Conservation (phyloP, 768 basidiomycete genomes). For the Mycena capillaripes region DNA sequence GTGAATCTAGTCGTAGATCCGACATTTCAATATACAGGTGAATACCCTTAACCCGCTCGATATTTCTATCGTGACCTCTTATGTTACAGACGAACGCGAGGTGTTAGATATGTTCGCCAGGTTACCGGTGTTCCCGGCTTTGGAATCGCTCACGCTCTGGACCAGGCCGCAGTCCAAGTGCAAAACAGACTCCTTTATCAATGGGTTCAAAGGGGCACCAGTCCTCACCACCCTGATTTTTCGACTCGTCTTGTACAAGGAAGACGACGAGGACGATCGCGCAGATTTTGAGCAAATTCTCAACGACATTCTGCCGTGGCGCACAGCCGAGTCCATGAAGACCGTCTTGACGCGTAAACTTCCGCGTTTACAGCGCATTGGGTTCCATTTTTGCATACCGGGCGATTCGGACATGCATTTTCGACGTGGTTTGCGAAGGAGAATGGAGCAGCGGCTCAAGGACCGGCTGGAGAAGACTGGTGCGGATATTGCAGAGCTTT, state of each 20-base stretch:
- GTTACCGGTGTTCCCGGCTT: neutral
- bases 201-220: neutral
- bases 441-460: neutral
- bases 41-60: neutral
- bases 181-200: neutral
- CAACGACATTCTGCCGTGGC: neutral
- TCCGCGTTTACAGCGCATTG: neutral
- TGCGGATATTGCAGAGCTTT: neutral
- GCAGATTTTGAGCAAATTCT: neutral
- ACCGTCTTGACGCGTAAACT: neutral
- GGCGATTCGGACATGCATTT: conserved; percentile 19
- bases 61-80: neutral
- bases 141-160: conserved; percentile 8
- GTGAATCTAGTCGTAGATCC: neutral
- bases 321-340: conserved; percentile 12
- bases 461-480: neutral
- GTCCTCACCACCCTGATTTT: conserved; percentile 10
- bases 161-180: neutral
- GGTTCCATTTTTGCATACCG: conserved; percentile 10
- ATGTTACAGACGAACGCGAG: neutral
- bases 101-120: neutral
- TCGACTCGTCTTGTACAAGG: neutral
- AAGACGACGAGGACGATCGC: neutral
- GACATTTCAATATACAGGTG: neutral
- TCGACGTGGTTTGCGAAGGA: conserved; percentile 5